Evolutionary conservation across 768 basidiomycete species (phyloP).

Genomic region (Candolleomyces efflorescens): DNA sequence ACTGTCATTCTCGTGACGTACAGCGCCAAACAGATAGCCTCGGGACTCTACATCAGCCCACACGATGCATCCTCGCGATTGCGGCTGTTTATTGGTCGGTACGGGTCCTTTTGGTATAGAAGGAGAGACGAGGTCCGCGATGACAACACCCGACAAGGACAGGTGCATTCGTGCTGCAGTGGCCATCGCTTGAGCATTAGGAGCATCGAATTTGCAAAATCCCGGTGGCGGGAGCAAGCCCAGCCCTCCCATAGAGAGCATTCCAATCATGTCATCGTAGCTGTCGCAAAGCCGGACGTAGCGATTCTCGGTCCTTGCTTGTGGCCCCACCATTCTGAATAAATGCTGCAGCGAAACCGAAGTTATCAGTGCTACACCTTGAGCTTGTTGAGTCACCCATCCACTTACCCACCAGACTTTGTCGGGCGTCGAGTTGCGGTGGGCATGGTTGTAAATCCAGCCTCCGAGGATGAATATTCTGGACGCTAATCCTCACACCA

Average conservation of each 20-base stretch:
- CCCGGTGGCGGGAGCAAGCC: constrained; percentile 14
- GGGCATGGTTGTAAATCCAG: constrained; percentile 24
- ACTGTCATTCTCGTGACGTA: neutral
- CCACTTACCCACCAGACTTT: constrained; percentile 28
- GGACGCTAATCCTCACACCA: constrained; percentile 3
- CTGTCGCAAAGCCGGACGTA: constrained; percentile 25
- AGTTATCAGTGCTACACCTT: no score
- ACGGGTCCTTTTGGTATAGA: constrained; percentile 2
- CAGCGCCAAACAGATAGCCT: neutral
- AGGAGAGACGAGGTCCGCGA: constrained; percentile 16
- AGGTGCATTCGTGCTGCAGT: constrained; percentile 3
- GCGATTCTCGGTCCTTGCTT: constrained; percentile 21
- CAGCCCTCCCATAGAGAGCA: constrained; percentile 21
- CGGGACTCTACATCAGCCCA: constrained; percentile 13
- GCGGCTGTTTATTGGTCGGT: constrained; percentile 5
- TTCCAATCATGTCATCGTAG: constrained; percentile 25
- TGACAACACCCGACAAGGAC: constrained; percentile 2
- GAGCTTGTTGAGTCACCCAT: no score
- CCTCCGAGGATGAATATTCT: constrained; percentile 24
- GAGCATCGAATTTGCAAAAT: constrained; percentile 11
- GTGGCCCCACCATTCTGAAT: constrained; percentile 9
- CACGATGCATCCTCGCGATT: constrained; percentile 11
- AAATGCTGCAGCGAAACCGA: neutral
- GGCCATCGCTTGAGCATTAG: neutral
- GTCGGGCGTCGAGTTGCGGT: constrained; percentile 17